These are phyloP conservation scores for Ulvella scutata DNA, from an alignment of 139 green algal species.

Conservation along the genomic window DNA sequence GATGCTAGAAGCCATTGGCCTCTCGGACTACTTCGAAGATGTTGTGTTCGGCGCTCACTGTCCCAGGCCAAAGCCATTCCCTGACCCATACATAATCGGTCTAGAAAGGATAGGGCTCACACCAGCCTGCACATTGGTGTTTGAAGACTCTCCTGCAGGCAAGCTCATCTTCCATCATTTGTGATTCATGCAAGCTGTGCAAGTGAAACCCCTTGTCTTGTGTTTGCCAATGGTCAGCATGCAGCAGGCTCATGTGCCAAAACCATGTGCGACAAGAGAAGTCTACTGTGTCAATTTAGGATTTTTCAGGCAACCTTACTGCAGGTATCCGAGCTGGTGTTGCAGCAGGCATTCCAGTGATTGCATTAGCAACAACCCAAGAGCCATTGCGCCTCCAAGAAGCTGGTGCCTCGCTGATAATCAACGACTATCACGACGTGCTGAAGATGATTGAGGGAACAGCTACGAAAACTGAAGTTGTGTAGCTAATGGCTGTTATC, in stretches of 20 bases:
- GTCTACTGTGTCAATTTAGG: not conserved
- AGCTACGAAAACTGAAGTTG: no score
- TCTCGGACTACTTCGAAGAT: slow-evolving; percentile 42
- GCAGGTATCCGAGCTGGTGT: slow-evolving; percentile 30
- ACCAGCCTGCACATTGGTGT: slow-evolving; percentile 18
- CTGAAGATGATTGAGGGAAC: slow-evolving; percentile 6
- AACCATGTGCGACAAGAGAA: not conserved
- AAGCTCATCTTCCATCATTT: not conserved
- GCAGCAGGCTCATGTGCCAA: no score
- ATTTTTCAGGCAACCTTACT: not conserved
- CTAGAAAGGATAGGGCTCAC: slow-evolving; percentile 31
- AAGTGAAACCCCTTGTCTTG: not conserved
- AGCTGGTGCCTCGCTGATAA: slow-evolving; percentile 21
- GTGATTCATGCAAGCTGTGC: not conserved
- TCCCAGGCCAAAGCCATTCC: slow-evolving; percentile 44
- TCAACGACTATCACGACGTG: slow-evolving; percentile 27
- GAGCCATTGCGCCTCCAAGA: slow-evolving; percentile 15
- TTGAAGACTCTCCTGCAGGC: slow-evolving; percentile 36
- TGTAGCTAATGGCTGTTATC: no score
- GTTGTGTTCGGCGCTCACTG: slow-evolving; percentile 51
- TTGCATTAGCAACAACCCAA: slow-evolving; percentile 47
- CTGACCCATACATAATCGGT: slow-evolving; percentile 52
- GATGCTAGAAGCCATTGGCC: slow-evolving; percentile 46
- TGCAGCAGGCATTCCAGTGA: slow-evolving; percentile 27
- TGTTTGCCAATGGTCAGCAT: not conserved